Evolutionary conservation across 1,284 basidiomycete genomes (phyloP).

Genomic region (Hypsizygus ulmarius): DNA sequence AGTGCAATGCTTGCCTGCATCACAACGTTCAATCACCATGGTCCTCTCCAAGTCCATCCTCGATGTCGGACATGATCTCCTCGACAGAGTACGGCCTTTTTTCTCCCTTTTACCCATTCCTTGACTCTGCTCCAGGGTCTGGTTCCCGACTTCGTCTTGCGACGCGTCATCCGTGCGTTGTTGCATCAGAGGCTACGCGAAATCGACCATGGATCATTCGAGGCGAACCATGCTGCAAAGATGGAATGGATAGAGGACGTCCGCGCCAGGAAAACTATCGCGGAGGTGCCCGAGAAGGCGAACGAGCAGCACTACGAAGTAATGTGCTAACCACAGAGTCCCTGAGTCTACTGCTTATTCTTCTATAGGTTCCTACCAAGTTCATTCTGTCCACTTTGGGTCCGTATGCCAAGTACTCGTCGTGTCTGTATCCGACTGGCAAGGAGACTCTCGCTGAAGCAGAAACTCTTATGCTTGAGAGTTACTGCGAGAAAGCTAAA

Average conservation of each 20-base stretch:
- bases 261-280: conserved; percentile 53
- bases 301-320: conserved; percentile 83
- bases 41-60: conserved; percentile 22
- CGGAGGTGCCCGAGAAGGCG: conserved; percentile 67
- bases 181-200: conserved; percentile 60
- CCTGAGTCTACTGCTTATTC: not conserved
- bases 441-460: conserved; percentile 67
- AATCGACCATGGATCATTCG: conserved; percentile 60
- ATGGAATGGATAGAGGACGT: conserved; percentile 61
- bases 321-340: conserved; percentile 9
- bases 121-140: conserved; percentile 38
- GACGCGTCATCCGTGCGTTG: conserved; percentile 58
- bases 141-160: conserved; percentile 62
- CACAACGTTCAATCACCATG: conserved; percentile 16
- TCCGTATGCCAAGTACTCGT: conserved; percentile 65
- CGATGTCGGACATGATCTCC: conserved; percentile 31
- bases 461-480: conserved; percentile 68
- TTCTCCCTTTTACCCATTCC: not conserved
- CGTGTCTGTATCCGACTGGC: conserved; percentile 70
- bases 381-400: conserved; percentile 69
- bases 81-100: conserved; percentile 26
- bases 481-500: conserved; percentile 69
- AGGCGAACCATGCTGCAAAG: conserved; percentile 65
- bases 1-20: not conserved
- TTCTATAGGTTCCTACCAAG: conserved; percentile 56